Percentiles rank a stretch among this genome's conserved stretches.
Conservation (phyloP, 2,329 filamentous ascomycete genomes). For the Didymella keratinophila region DNA sequence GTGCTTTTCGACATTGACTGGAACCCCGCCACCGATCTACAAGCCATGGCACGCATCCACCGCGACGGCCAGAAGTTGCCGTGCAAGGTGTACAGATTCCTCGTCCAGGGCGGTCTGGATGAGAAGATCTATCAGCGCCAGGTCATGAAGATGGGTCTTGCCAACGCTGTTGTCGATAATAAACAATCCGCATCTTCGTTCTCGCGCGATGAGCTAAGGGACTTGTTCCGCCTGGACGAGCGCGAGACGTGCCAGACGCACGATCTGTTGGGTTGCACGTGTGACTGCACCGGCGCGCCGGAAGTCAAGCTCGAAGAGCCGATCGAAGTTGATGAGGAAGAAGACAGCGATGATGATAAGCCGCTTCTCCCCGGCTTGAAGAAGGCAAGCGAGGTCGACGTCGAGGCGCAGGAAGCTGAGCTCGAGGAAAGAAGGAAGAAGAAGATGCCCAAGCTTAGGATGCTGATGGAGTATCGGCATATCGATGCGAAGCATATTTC, state of each 20-base stretch:
- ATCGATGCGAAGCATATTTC: constrained; percentile 52
- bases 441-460: constrained; percentile 55
- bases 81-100: constrained; percentile 73
- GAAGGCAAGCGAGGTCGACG: constrained; percentile 56
- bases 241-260: constrained; percentile 71
- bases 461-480: constrained; percentile 64
- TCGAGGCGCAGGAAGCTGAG: constrained; percentile 55
- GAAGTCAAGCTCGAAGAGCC: constrained; percentile 26
- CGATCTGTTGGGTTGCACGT: constrained; percentile 69
- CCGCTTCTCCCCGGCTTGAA: constrained; percentile 40
- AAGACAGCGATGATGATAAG: constrained; percentile 38
- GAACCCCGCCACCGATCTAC: constrained; percentile 77
- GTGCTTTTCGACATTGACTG: constrained; percentile 78
- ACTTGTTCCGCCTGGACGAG: constrained; percentile 72
- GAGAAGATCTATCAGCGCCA: constrained; percentile 80
- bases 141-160: constrained; percentile 73
- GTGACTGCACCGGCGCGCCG: constrained; percentile 61
- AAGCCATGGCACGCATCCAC: constrained; percentile 78
- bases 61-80: constrained; percentile 73
- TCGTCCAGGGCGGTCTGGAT: constrained; percentile 73
- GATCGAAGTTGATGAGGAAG: constrained; percentile 24
- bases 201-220: constrained; percentile 69
- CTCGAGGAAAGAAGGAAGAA: constrained; percentile 49
- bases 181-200: constrained; percentile 69
- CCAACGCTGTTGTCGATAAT: constrained; percentile 74